Percentiles rank a stretch among this genome's conserved stretches.
phyloP scores from a whole-genome alignment of 139 green algal species.

The Chlorella sp. region DNA sequence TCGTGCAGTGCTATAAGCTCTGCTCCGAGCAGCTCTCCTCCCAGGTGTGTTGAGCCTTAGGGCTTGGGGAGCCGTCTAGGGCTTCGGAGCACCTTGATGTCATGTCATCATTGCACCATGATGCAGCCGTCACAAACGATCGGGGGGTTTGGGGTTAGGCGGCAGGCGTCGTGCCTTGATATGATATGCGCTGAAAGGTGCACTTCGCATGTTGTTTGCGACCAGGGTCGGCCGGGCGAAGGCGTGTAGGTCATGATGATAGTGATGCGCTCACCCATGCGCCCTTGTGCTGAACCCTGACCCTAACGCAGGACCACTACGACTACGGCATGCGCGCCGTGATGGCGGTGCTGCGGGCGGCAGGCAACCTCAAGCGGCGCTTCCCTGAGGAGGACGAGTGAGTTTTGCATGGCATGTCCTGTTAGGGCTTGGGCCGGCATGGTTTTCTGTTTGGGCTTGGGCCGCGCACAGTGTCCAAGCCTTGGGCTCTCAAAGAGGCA shows the following conservation, averaged over 20 bases:
- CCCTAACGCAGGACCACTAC: constrained; percentile 74
- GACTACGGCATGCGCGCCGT: constrained; percentile 79
- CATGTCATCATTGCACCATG: constrained; percentile 48
- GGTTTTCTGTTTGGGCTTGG: too few relatives aligned
- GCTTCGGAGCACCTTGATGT: background rate
- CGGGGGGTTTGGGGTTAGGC: too few relatives aligned
- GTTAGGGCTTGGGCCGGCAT: too few relatives aligned
- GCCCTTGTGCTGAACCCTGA: too few relatives aligned
- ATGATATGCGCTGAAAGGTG: background rate
- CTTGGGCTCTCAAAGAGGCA: too few relatives aligned
- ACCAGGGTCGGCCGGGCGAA: constrained; percentile 33
- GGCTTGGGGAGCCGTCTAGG: background rate
- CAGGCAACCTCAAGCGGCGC: constrained; percentile 50
- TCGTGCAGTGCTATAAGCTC: constrained; percentile 78
- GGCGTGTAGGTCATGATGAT: too few relatives aligned
- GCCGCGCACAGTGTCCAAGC: too few relatives aligned
- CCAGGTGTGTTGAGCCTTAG: constrained; percentile 26
- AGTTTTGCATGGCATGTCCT: too few relatives aligned
- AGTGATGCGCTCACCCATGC: too few relatives aligned
- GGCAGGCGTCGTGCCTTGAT: too few relatives aligned
- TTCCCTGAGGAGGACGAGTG: constrained; percentile 56
- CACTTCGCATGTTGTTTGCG: too few relatives aligned
- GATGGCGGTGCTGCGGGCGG: constrained; percentile 66
- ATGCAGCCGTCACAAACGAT: constrained; percentile 26
- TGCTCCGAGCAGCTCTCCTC: constrained; percentile 79